Conservation (phyloP, 2,329 filamentous ascomycete genomes). For the Drechslerella coelobrocha region DNA sequence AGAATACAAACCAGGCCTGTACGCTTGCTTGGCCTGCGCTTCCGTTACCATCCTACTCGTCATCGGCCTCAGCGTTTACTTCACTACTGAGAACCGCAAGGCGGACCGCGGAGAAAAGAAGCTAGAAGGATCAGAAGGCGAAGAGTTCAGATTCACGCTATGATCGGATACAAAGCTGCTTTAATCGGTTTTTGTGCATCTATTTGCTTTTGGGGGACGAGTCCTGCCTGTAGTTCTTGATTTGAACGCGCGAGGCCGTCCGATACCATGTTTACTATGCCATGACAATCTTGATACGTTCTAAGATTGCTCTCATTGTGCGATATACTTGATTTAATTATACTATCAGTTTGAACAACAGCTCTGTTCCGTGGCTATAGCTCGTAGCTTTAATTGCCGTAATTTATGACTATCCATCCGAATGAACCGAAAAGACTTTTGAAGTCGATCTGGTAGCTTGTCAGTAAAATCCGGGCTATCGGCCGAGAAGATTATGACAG, state of each 20-base stretch:
- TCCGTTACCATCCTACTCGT: conserved; percentile 27
- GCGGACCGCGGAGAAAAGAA: conserved; percentile 48
- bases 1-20: conserved; percentile 36
- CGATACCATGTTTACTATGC: conserved; percentile 1
- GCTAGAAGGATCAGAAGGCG: conserved; percentile 31
- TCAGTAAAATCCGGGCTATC: too few relatives aligned
- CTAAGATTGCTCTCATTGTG: too few relatives aligned
- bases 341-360: too few relatives aligned
- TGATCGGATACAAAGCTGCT: conserved; percentile 23
- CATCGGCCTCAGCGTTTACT: conserved; percentile 12
- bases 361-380: too few relatives aligned
- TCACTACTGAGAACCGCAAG: conserved; percentile 34
- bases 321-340: too few relatives aligned
- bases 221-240: neutral
- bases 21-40: conserved; percentile 39
- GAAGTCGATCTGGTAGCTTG: too few relatives aligned
- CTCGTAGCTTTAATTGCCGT: too few relatives aligned
- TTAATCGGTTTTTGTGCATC: conserved; percentile 20
- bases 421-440: too few relatives aligned
- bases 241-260: neutral
- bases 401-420: too few relatives aligned
- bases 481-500: neutral
- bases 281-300: neutral
- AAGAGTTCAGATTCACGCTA: conserved; percentile 43
- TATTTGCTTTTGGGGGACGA: conserved; percentile 5